These are phyloP conservation scores for Linnemannia zychae DNA, from an alignment of 192 early-diverging fungal species.

Conservation along the genomic window DNA sequence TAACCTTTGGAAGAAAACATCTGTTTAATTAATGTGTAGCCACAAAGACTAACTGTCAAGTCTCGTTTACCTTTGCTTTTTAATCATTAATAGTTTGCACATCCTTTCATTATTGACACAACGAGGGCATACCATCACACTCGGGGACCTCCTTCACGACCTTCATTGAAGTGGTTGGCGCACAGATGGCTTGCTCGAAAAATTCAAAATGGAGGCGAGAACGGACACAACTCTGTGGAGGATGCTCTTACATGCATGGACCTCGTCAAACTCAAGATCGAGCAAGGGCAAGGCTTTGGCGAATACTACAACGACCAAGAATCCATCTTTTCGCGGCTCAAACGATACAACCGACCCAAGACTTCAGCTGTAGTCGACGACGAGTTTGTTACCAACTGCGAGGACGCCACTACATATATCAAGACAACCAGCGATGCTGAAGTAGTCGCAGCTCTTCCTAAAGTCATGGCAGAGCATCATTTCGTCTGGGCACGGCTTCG, in stretches of 20 bases:
- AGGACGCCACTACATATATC: slow-evolving; percentile 10
- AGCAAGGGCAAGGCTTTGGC: slow-evolving; percentile 59
- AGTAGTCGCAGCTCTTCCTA: slow-evolving; percentile 16
- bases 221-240: slow-evolving; percentile 76
- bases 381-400: not conserved
- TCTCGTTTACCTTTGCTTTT: not conserved
- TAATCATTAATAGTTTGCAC: slow-evolving; percentile 52
- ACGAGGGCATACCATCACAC: slow-evolving; percentile 66
- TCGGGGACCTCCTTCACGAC: slow-evolving; percentile 63
- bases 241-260: slow-evolving; percentile 79
- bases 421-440: slow-evolving; percentile 27
- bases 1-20: not conserved
- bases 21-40: not conserved
- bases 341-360: slow-evolving; percentile 17
- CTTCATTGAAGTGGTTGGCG: slow-evolving; percentile 66
- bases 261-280: slow-evolving; percentile 67
- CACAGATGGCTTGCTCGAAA: slow-evolving; percentile 60
- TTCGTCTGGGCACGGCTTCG: slow-evolving; percentile 50
- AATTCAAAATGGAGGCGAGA: slow-evolving; percentile 66
- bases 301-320: slow-evolving; percentile 46
- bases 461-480: slow-evolving; percentile 15
- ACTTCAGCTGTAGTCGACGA: slow-evolving; percentile 51
- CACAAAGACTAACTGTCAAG: not conserved
- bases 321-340: slow-evolving; percentile 27
- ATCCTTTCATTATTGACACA: slow-evolving; percentile 76